These are phyloP conservation scores for Euphorbia lathyris DNA, from an alignment of 345 rosid genomes.

Conservation along the genomic window DNA sequence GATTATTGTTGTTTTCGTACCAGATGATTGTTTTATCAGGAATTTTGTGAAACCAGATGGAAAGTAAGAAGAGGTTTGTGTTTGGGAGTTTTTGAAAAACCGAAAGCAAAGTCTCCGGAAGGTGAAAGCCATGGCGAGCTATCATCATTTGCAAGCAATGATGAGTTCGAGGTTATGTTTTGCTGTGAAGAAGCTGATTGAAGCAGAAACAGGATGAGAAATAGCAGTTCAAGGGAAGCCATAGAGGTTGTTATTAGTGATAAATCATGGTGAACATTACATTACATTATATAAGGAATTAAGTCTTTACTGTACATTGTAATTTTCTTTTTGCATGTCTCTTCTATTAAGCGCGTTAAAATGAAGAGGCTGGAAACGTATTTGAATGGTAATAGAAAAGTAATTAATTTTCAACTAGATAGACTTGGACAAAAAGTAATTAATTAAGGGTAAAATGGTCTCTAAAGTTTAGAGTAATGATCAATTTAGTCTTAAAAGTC, in stretches of 20 bases:
- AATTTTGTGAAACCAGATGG: slow-evolving; percentile 35
- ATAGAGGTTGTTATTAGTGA: background rate
- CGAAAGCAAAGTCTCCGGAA: slow-evolving; percentile 28
- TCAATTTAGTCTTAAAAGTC: no score
- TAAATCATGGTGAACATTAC: no score
- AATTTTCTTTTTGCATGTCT: no score
- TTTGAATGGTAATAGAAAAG: no score
- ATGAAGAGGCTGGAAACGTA: no score
- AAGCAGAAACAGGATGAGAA: slow-evolving; percentile 1
- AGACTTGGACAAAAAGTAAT: no score
- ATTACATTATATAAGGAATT: no score
- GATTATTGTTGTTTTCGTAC: slow-evolving; percentile 22
- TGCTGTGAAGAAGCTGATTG: background rate
- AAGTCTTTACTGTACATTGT: no score
- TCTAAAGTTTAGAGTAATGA: no score
- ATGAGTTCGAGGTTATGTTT: slow-evolving; percentile 15
- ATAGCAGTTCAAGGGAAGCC: background rate
- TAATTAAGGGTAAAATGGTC: no score
- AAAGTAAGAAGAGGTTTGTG: slow-evolving; percentile 26
- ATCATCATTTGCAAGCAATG: slow-evolving; percentile 11
- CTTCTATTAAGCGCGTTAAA: no score
- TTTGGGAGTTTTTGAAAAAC: slow-evolving; percentile 18
- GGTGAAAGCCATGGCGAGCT: slow-evolving; percentile 25
- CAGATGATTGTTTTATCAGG: slow-evolving; percentile 30
- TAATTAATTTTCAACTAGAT: no score